These are phyloP conservation scores for Brassica carinata DNA, from an alignment of 345 rosid genomes.

Conservation along the genomic window DNA sequence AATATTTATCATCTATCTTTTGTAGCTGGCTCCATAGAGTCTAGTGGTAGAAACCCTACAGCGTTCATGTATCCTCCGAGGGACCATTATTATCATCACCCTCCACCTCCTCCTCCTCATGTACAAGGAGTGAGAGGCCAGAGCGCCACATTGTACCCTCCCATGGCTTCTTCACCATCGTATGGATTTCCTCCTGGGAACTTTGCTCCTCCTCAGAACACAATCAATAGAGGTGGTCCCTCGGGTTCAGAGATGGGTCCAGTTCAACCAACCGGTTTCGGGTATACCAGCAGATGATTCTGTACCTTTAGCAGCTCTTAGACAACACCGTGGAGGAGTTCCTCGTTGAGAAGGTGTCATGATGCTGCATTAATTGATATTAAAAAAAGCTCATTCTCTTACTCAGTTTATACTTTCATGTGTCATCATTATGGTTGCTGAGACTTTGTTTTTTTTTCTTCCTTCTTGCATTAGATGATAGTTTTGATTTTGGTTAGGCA, in stretches of 20 bases:
- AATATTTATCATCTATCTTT: background rate
- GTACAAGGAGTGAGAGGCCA: slow-evolving; percentile 66
- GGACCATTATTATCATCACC: slow-evolving; percentile 46
- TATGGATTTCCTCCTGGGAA: slow-evolving; percentile 42
- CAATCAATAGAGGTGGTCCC: slow-evolving; percentile 39
- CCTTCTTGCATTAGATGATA: background rate
- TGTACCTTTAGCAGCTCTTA: slow-evolving; percentile 49
- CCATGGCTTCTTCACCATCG: slow-evolving; percentile 43
- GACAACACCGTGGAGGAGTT: slow-evolving; percentile 55
- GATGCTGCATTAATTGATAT: slow-evolving; percentile 11
- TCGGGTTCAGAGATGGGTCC: slow-evolving; percentile 59
- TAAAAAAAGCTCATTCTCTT: background rate
- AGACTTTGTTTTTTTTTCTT: background rate
- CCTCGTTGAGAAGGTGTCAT: slow-evolving; percentile 39
- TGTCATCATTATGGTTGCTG: slow-evolving; percentile 6
- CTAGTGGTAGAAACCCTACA: slow-evolving; percentile 56
- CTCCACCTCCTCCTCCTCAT: slow-evolving; percentile 53
- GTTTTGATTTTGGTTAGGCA: background rate
- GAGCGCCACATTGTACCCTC: slow-evolving; percentile 52
- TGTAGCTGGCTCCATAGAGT: slow-evolving; percentile 54
- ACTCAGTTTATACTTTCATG: background rate
- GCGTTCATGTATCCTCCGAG: slow-evolving; percentile 47
- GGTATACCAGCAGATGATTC: slow-evolving; percentile 53
- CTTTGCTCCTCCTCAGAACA: slow-evolving; percentile 44
- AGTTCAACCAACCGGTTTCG: slow-evolving; percentile 58